Conservation (phyloP, 495 filamentous ascomycete species). For the Penicillium macrosclerotiorum region DNA sequence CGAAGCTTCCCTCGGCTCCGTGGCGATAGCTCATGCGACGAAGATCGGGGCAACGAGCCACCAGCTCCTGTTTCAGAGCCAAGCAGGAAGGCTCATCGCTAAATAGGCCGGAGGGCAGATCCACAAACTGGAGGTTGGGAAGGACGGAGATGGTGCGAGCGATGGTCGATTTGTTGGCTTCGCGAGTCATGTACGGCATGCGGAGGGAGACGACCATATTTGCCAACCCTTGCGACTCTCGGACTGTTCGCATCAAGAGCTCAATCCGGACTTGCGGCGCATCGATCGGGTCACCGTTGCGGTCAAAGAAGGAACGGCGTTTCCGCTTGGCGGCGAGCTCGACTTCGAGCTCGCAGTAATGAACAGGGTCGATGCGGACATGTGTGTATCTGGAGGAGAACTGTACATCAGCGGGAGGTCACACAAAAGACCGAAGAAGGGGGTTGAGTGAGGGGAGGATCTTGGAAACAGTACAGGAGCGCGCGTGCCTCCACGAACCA, state of each 20-base stretch:
- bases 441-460: background rate
- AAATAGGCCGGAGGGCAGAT: slow-evolving; percentile 79
- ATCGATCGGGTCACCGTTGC: slow-evolving; percentile 75
- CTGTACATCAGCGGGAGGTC: background rate
- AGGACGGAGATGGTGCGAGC: slow-evolving; percentile 81
- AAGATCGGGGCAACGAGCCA: slow-evolving; percentile 76
- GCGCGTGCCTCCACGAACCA: slow-evolving; percentile 60
- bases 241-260: slow-evolving; percentile 75
- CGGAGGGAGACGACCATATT: slow-evolving; percentile 72
- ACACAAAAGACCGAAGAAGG: background rate
- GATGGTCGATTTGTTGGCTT: slow-evolving; percentile 78
- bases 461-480: too few species aligned
- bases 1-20: slow-evolving; percentile 77
- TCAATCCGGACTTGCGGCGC: slow-evolving; percentile 71
- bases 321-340: slow-evolving; percentile 74
- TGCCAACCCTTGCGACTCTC: slow-evolving; percentile 67
- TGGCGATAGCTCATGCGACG: slow-evolving; percentile 81
- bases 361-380: slow-evolving; percentile 89
- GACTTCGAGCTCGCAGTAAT: slow-evolving; percentile 88
- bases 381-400: slow-evolving; percentile 66
- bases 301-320: slow-evolving; percentile 68
- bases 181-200: slow-evolving; percentile 94
- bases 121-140: slow-evolving; percentile 85
- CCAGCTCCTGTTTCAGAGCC: slow-evolving; percentile 77
- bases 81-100: slow-evolving; percentile 71